Conservation (phyloP, 2,329 filamentous ascomycete species). For the Stagonosporopsis tanaceti region DNA sequence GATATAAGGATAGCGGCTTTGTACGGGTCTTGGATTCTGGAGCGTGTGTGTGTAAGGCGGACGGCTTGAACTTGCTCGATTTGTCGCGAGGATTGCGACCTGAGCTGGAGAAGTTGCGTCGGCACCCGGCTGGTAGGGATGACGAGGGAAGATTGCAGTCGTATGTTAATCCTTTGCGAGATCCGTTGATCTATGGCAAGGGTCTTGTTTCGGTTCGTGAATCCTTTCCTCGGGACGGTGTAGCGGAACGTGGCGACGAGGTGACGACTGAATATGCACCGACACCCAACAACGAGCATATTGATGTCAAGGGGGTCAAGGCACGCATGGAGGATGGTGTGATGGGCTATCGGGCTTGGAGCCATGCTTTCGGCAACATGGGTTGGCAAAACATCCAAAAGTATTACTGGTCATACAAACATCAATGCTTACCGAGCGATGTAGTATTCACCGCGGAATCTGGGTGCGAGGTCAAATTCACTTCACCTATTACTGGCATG, state of each 20-base stretch:
- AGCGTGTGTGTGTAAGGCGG: not conserved
- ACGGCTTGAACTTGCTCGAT: not conserved
- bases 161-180: not conserved
- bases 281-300: not conserved
- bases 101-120: not conserved
- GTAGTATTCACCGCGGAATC: not conserved
- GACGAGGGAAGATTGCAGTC: not conserved
- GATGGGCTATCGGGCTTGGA: not conserved
- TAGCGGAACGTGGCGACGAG: not conserved
- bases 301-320: not conserved
- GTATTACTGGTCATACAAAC: not conserved
- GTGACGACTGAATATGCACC: not conserved
- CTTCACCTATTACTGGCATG: not conserved
- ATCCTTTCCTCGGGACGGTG: not conserved
- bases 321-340: not conserved
- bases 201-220: not conserved
- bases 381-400: not conserved
- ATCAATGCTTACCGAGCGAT: slow-evolving; percentile 1
- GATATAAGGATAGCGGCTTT: not conserved
- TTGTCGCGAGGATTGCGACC: not conserved
- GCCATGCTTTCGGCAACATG: not conserved
- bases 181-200: not conserved
- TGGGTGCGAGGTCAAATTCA: not conserved
- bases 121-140: not conserved
- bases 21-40: not conserved